Conservation (phyloP, 352 stramenopile genomes). For the Phytophthora tubulina region DNA sequence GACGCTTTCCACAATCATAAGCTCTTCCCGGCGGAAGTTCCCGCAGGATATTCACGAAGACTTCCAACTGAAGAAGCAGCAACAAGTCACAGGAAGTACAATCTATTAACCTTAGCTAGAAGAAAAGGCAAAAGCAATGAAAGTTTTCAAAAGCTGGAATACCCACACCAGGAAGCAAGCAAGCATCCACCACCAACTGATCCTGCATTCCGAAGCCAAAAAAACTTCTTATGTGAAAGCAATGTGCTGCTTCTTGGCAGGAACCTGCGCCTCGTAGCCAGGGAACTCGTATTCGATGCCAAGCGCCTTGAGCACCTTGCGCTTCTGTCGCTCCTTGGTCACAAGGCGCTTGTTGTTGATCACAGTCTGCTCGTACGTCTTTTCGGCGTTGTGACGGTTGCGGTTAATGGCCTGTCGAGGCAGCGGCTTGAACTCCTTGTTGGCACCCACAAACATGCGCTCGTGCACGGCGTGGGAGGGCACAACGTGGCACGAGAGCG, state of each 20-base stretch:
- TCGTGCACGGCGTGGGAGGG: constrained; percentile 89
- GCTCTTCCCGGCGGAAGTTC: too few relatives aligned
- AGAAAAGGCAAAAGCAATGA: constrained; percentile 25
- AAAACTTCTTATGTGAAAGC: constrained; percentile 56
- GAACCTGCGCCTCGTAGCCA: constrained; percentile 72
- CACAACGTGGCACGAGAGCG: constrained; percentile 94
- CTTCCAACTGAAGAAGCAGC: not conserved
- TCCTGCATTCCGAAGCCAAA: constrained; percentile 14
- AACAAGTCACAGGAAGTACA: constrained; percentile 35
- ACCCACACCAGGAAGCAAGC: not conserved
- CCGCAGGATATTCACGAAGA: not conserved
- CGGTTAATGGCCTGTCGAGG: constrained; percentile 75
- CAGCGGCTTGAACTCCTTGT: constrained; percentile 85
- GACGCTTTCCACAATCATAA: not conserved
- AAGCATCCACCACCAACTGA: not conserved
- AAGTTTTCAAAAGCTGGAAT: constrained; percentile 5
- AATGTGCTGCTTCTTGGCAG: constrained; percentile 83
- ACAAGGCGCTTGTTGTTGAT: constrained; percentile 79
- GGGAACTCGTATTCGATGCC: constrained; percentile 91
- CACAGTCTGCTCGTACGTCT: constrained; percentile 80
- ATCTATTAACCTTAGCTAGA: constrained; percentile 40
- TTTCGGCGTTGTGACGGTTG: constrained; percentile 83
- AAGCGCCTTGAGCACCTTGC: constrained; percentile 73
- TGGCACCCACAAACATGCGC: constrained; percentile 87
- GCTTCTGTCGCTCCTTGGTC: constrained; percentile 81